These are phyloP conservation scores for Macrophomina pseudophaseolina DNA, from an alignment of 2,329 filamentous ascomycete species.

Conservation along the genomic window DNA sequence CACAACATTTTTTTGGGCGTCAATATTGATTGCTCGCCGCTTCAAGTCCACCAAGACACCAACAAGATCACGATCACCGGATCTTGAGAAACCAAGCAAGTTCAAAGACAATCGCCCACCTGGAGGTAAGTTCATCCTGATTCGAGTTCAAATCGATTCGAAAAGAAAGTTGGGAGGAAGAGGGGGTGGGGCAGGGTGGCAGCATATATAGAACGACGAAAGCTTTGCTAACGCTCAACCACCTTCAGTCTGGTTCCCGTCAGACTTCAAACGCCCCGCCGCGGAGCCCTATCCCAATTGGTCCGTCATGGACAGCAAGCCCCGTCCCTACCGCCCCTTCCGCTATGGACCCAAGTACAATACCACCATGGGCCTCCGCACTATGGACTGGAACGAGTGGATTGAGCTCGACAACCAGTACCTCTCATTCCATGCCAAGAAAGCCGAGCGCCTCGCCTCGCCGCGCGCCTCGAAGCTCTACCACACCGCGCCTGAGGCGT, in stretches of 20 bases:
- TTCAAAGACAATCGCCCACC: constrained; percentile 44
- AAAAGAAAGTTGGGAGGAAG: not conserved
- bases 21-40: constrained; percentile 35
- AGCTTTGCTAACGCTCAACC: constrained; percentile 24
- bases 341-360: constrained; percentile 77
- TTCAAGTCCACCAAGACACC: constrained; percentile 32
- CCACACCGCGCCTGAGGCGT: constrained; percentile 71
- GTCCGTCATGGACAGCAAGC: constrained; percentile 71
- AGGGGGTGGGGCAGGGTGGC: not conserved
- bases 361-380: constrained; percentile 77
- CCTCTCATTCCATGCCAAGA: constrained; percentile 72
- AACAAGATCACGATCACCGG: constrained; percentile 41
- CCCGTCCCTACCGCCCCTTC: constrained; percentile 79
- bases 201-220: not conserved
- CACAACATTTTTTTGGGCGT: constrained; percentile 40
- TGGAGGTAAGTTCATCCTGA: constrained; percentile 49
- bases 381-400: constrained; percentile 74
- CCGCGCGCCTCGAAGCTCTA: constrained; percentile 72
- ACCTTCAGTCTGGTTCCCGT: constrained; percentile 60
- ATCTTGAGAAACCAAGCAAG: constrained; percentile 52
- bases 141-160: not conserved
- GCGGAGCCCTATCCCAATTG: constrained; percentile 70
- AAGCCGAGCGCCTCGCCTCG: constrained; percentile 66
- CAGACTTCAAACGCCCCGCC: constrained; percentile 63
- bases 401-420: constrained; percentile 86